These are phyloP conservation scores for Alloteropsis angusta DNA, from an alignment of 202 grass and related monocot genomes.

Conservation along the genomic window DNA sequence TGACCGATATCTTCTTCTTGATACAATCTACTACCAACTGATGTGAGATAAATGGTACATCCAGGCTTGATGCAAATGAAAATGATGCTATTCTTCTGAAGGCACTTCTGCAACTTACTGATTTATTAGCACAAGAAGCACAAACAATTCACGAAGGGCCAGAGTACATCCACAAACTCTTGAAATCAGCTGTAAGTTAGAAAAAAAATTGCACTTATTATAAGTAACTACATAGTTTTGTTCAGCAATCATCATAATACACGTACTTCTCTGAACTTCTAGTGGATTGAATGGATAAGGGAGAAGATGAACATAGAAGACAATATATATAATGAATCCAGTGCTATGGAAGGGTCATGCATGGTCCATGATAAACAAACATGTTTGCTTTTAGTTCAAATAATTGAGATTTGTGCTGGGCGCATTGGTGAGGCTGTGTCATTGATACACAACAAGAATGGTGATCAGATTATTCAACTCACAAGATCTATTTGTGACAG, in stretches of 20 bases:
- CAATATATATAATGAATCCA: not conserved
- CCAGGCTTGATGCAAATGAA: constrained; percentile 11
- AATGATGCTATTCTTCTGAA: constrained; percentile 26
- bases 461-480: constrained; percentile 23
- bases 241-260: not conserved
- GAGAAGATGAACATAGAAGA: not conserved
- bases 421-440: constrained; percentile 16
- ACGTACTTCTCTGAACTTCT: not conserved
- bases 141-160: not conserved
- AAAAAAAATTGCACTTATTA: not conserved
- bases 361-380: constrained; percentile 28
- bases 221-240: constrained; percentile 23
- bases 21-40: not conserved
- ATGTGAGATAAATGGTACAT: not conserved
- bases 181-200: not conserved
- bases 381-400: constrained; percentile 40
- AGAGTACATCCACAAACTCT: constrained; percentile 6
- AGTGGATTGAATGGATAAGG: constrained; percentile 66
- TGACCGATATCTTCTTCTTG: no score
- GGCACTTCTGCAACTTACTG: constrained; percentile 23
- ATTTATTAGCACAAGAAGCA: constrained; percentile 32
- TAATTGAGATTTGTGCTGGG: constrained; percentile 58
- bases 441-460: not conserved
- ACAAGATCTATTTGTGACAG: constrained; percentile 23
- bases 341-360: not conserved